phyloP scores from a whole-genome alignment of 352 stramenopile genomes.

The Salisapilia sapeloensis region DNA sequence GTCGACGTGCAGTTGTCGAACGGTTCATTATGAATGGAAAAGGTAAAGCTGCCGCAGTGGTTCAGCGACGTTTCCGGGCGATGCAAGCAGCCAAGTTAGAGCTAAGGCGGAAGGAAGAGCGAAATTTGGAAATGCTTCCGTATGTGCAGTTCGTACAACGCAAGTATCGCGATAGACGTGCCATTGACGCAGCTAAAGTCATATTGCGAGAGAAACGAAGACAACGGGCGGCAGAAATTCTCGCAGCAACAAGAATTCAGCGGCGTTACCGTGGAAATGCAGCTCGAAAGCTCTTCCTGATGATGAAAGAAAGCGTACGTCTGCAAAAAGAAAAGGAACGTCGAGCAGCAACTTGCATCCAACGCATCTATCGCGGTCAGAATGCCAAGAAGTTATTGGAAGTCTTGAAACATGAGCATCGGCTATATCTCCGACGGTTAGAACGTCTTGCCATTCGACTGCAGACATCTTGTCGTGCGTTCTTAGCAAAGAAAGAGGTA shows the following conservation, averaged over 20 bases:
- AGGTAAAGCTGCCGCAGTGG: conserved; percentile 33
- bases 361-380: conserved; percentile 34
- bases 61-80: conserved; percentile 48
- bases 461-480: conserved; percentile 29
- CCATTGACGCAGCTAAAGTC: conserved; percentile 14
- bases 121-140: too few relatives aligned
- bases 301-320: conserved; percentile 14
- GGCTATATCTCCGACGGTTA: conserved; percentile 11
- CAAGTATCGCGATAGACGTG: conserved; percentile 32
- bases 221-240: conserved; percentile 13
- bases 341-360: conserved; percentile 26
- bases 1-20: conserved; percentile 22
- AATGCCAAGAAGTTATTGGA: conserved; percentile 21
- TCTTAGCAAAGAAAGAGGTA: conserved; percentile 13
- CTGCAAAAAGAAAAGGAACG: conserved; percentile 11
- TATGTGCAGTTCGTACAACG: conserved; percentile 32
- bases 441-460: conserved; percentile 23
- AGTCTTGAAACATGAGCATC: conserved; percentile 12
- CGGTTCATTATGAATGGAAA: conserved; percentile 22
- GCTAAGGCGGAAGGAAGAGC: conserved; percentile 16
- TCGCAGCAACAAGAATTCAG: conserved; percentile 30
- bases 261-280: conserved; percentile 25
- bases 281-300: conserved; percentile 14
- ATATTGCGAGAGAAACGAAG: conserved; percentile 12
- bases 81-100: conserved; percentile 11